phyloP scores from a whole-genome alignment of 768 basidiomycete genomes.

The Saitozyma sp. region DNA sequence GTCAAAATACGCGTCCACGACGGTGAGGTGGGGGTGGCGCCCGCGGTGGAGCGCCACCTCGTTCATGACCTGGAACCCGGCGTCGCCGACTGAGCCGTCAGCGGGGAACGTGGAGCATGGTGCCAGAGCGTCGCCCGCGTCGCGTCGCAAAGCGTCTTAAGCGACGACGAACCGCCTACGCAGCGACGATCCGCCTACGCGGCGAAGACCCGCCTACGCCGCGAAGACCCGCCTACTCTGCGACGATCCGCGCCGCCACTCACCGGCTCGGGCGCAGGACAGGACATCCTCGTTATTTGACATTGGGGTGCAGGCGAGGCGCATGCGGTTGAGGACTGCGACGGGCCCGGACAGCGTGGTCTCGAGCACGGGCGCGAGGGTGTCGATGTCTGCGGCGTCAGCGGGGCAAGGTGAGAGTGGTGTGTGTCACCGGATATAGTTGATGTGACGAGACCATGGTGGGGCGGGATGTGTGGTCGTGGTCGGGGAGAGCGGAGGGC shows the following conservation, averaged over 20 bases:
- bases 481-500: too few species aligned
- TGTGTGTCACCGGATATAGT: neutral
- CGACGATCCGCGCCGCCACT: slow-evolving; percentile 2
- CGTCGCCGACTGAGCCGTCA: slow-evolving; percentile 31
- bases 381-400: slow-evolving; percentile 71
- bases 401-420: neutral
- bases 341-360: slow-evolving; percentile 77
- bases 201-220: neutral
- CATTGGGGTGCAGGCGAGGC: slow-evolving; percentile 65
- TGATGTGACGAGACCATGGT: neutral
- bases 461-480: too few species aligned
- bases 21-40: slow-evolving; percentile 84
- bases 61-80: slow-evolving; percentile 97
- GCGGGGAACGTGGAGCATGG: neutral
- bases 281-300: slow-evolving; percentile 16
- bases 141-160: too few species aligned
- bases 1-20: slow-evolving; percentile 90
- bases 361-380: slow-evolving; percentile 75
- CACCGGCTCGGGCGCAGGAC: slow-evolving; percentile 33
- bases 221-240: neutral
- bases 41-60: slow-evolving; percentile 91
- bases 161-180: too few species aligned
- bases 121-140: neutral
- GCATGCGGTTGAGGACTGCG: slow-evolving; percentile 84
- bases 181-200: too few species aligned